Conservation (phyloP, 768 basidiomycete species). For the Mycena latifolia region DNA sequence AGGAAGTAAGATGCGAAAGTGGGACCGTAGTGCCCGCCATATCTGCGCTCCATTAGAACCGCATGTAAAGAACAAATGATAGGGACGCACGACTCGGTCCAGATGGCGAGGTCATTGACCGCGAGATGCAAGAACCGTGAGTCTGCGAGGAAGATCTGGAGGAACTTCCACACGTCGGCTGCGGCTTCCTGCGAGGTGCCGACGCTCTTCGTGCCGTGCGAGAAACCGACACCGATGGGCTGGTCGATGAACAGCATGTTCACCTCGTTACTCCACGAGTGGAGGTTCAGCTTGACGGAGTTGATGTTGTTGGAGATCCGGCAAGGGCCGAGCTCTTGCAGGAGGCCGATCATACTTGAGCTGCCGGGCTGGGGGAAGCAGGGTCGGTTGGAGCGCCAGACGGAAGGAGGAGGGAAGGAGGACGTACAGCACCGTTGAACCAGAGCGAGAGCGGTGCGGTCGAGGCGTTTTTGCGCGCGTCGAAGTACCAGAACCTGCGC, state of each 20-base stretch:
- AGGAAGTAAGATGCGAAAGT: slow-evolving; percentile 76
- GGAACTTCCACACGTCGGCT: slow-evolving; percentile 69
- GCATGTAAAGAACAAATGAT: too few relatives aligned
- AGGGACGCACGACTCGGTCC: slow-evolving; percentile 68
- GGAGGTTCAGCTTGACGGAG: slow-evolving; percentile 62
- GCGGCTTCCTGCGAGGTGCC: slow-evolving; percentile 68
- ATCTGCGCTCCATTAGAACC: too few relatives aligned
- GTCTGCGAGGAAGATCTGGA: slow-evolving; percentile 73
- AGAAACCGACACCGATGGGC: slow-evolving; percentile 74
- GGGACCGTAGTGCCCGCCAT: slow-evolving; percentile 81
- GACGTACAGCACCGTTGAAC: slow-evolving; percentile 72
- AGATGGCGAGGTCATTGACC: slow-evolving; percentile 64
- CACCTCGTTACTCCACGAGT: slow-evolving; percentile 69
- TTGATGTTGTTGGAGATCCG: slow-evolving; percentile 67
- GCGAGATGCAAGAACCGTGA: slow-evolving; percentile 63
- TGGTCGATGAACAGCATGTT: slow-evolving; percentile 78
- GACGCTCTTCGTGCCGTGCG: slow-evolving; percentile 63
- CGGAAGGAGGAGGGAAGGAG: too few relatives aligned
- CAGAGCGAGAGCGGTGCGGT: slow-evolving; percentile 74
- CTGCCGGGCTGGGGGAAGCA: slow-evolving; percentile 66
- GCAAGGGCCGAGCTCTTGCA: slow-evolving; percentile 86
- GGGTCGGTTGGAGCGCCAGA: too few relatives aligned
- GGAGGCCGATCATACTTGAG: slow-evolving; percentile 73
- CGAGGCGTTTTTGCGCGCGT: slow-evolving; percentile 67
- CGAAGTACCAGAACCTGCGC: slow-evolving; percentile 78